A percentile compares a stretch with the other conserved stretches of the same genome.
Evolutionary conservation across 2,329 filamentous ascomycete genomes (phyloP).

Genomic region (Aspergillus sp.): DNA sequence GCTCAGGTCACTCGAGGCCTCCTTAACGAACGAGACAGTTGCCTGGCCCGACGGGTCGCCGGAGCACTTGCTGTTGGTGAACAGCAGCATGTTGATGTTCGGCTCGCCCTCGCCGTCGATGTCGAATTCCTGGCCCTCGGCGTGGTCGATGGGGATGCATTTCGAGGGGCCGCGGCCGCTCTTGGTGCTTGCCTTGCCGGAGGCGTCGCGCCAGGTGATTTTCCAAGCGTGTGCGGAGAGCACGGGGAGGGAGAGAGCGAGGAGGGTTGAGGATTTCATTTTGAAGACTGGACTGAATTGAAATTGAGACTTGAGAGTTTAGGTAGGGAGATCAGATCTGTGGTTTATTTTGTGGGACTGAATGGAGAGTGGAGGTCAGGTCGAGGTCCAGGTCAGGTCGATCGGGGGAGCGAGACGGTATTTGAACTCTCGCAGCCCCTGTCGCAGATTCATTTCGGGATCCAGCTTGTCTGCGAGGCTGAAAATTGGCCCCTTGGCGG

Average conservation of each 20-base stretch:
- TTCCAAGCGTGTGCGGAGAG: conserved; percentile 12
- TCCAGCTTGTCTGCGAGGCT: neutral
- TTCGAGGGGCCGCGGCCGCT: conserved; percentile 9
- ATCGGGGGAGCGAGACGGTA: neutral
- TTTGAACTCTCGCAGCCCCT: neutral
- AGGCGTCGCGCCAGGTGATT: conserved; percentile 11
- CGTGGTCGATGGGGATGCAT: conserved; percentile 13
- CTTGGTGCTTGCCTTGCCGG: conserved; percentile 3
- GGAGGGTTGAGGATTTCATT: neutral
- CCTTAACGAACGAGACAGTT: conserved; percentile 7
- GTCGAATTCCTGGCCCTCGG: conserved; percentile 7
- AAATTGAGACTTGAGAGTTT: neutral
- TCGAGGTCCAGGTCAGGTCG: too few relatives aligned
- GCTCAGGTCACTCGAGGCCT: conserved; percentile 1
- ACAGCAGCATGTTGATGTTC: conserved; percentile 16
- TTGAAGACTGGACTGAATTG: neutral
- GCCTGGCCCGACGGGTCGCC: conserved; percentile 9
- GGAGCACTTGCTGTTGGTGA: conserved; percentile 6
- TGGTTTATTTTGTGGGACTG: neutral
- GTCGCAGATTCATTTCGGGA: neutral
- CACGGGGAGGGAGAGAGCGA: conserved; percentile 4
- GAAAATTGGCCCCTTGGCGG: neutral
- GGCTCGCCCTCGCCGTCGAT: conserved; percentile 4
- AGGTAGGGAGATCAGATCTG: neutral
- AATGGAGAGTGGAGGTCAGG: neutral